Conservation (phyloP, 768 basidiomycete genomes). For the Mycena chlorophos region DNA sequence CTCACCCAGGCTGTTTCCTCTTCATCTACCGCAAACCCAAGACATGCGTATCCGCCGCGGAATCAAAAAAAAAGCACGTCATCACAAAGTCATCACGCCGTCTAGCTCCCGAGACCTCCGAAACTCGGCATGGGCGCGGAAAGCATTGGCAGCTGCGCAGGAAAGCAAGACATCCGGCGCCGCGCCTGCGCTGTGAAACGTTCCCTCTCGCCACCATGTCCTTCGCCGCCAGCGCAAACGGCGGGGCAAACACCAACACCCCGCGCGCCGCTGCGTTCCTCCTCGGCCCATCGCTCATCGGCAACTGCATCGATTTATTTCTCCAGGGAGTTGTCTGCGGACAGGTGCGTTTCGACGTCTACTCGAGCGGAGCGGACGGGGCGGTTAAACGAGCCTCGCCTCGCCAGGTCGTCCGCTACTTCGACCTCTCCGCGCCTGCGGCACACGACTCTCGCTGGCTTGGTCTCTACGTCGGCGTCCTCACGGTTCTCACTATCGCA, state of each 20-base stretch:
- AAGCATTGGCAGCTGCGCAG: too few species aligned
- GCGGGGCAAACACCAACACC: not conserved
- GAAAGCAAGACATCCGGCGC: too few species aligned
- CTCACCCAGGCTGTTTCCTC: too few species aligned
- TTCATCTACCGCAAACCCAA: too few species aligned
- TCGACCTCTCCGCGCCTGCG: not conserved
- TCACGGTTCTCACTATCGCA: not conserved
- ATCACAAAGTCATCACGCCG: too few species aligned
- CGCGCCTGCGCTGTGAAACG: not conserved
- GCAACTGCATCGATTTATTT: constrained; percentile 3
- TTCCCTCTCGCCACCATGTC: not conserved
- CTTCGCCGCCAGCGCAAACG: too few species aligned
- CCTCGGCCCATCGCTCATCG: constrained; percentile 4
- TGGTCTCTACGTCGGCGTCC: not conserved
- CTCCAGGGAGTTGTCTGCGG: constrained; percentile 7
- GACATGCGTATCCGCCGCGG: too few species aligned
- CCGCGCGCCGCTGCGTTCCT: not conserved
- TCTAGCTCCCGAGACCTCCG: too few species aligned
- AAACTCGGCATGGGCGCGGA: too few species aligned
- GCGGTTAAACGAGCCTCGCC: too few species aligned
- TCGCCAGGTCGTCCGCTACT: not conserved
- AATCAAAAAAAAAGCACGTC: too few species aligned
- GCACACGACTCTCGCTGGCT: not conserved
- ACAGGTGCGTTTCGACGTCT: not conserved
- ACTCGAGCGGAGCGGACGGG: not conserved